phyloP scores from a whole-genome alignment of 106 monocot species.

The Hemerocallis citrina region DNA sequence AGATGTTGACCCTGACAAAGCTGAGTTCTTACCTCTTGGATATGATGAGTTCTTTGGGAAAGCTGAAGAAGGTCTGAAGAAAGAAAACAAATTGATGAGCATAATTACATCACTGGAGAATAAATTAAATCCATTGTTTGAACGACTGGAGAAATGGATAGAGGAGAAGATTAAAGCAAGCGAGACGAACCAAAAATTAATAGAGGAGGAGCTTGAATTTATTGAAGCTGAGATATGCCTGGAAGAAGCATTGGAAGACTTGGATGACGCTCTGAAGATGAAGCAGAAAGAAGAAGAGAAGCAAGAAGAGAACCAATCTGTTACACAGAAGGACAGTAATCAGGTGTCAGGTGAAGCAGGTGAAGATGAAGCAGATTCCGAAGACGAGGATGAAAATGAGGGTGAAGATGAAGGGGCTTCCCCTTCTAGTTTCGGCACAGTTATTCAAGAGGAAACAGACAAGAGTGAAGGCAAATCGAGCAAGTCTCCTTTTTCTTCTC shows the following conservation, averaged over 20 bases:
- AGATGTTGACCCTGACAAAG: slow-evolving; percentile 58
- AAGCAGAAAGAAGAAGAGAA: slow-evolving; percentile 79
- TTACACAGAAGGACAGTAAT: slow-evolving; percentile 12
- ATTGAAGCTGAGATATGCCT: slow-evolving; percentile 68
- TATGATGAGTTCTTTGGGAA: slow-evolving; percentile 65
- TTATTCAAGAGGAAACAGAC: slow-evolving; percentile 13
- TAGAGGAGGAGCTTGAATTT: slow-evolving; percentile 59
- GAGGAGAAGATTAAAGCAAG: slow-evolving; percentile 57
- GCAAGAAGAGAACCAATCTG: slow-evolving; percentile 41
- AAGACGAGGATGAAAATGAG: slow-evolving; percentile 38
- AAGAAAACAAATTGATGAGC: slow-evolving; percentile 26
- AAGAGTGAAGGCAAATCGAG: slow-evolving; percentile 12
- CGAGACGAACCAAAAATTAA: slow-evolving; percentile 52
- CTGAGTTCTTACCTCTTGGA: slow-evolving; percentile 63
- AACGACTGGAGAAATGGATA: slow-evolving; percentile 47
- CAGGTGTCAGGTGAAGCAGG: slow-evolving; percentile 26
- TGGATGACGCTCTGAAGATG: slow-evolving; percentile 54
- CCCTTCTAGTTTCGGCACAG: slow-evolving; percentile 73
- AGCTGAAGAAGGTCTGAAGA: slow-evolving; percentile 15
- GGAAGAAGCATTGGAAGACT: slow-evolving; percentile 68
- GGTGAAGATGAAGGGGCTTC: slow-evolving; percentile 52
- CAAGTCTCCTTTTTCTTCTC: slow-evolving; percentile 59
- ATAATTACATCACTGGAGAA: slow-evolving; percentile 28
- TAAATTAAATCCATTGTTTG: slow-evolving; percentile 39
- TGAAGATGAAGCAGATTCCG: slow-evolving; percentile 35